Percentiles rank a stretch among this genome's conserved stretches.
Evolutionary conservation across 441 rosid genomes (phyloP).

Genomic region (Flueggea neowawraea): DNA sequence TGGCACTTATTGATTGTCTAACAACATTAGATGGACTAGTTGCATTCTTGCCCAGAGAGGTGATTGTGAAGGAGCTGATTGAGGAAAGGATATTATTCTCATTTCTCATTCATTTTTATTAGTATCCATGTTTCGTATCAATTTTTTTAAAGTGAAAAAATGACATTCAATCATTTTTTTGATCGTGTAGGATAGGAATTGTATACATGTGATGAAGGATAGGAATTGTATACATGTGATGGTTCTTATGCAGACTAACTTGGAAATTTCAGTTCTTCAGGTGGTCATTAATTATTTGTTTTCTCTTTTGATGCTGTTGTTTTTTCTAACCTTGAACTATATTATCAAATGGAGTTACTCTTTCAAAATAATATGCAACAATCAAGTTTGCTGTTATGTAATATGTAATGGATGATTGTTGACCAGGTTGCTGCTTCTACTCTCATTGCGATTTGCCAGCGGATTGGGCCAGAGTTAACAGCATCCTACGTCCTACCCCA

Average conservation of each 20-base stretch:
- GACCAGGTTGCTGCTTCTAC: constrained; percentile 77
- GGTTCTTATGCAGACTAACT: constrained; percentile 66
- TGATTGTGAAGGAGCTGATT: constrained; percentile 71
- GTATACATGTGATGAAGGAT: constrained; percentile 60
- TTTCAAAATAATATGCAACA: no score
- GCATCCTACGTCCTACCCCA: constrained; percentile 87
- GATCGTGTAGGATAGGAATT: constrained; percentile 59
- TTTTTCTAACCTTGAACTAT: constrained; percentile 1
- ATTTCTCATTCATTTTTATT: no score
- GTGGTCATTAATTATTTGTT: constrained; percentile 33
- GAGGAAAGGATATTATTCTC: constrained; percentile 38
- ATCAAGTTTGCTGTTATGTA: no score
- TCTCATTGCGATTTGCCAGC: constrained; percentile 77
- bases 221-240: constrained; percentile 59
- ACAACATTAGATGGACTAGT: constrained; percentile 73
- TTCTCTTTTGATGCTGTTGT: constrained; percentile 7
- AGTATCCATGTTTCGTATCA: no score
- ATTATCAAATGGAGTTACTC: constrained; percentile 5
- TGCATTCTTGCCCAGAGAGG: constrained; percentile 64
- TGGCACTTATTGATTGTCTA: constrained; percentile 78
- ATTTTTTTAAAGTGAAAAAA: no score
- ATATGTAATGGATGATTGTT: no score
- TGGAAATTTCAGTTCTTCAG: constrained; percentile 78
- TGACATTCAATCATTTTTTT: background rate
- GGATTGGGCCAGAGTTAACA: constrained; percentile 88